These are phyloP conservation scores for Chlorella sp. DNA, from an alignment of 139 green algal genomes.

Conservation along the genomic window DNA sequence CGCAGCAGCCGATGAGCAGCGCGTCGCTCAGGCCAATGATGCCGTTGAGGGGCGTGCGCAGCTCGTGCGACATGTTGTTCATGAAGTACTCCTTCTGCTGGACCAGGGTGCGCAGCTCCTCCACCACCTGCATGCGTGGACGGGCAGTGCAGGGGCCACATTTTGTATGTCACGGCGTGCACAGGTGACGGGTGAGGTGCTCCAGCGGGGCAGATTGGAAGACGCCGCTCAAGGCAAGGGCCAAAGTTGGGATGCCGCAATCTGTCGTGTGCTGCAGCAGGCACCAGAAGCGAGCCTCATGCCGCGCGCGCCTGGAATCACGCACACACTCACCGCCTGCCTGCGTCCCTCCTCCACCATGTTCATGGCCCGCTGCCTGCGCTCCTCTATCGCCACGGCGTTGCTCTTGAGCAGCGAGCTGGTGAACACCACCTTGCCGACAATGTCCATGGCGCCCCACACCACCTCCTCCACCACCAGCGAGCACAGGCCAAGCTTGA, in stretches of 20 bases:
- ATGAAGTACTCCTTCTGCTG: constrained; percentile 65
- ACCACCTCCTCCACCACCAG: constrained; percentile 27
- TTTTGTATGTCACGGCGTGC: no score
- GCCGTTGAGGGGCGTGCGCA: constrained; percentile 56
- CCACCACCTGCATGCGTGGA: constrained; percentile 30
- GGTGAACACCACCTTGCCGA: constrained; percentile 44
- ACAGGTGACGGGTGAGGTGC: no score
- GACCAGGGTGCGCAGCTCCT: constrained; percentile 41
- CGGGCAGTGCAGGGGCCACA: no score
- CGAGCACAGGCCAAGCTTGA: no score
- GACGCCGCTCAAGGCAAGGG: no score
- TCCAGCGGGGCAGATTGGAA: no score
- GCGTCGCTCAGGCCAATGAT: constrained; percentile 52
- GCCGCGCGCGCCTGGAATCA: no score
- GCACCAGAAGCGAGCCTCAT: no score
- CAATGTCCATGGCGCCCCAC: constrained; percentile 20
- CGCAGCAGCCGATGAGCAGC: constrained; percentile 27
- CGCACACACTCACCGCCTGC: constrained; percentile 1
- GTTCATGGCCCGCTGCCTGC: constrained; percentile 30
- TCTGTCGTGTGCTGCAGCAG: no score
- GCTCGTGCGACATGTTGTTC: constrained; percentile 43
- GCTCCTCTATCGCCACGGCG: constrained; percentile 44
- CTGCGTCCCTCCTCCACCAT: constrained; percentile 39
- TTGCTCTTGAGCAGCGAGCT: constrained; percentile 29
- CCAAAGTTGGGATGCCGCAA: no score